A percentile compares a stretch with the other conserved stretches of the same genome.
phyloP scores from a whole-genome alignment of 768 basidiomycete genomes.

The Kwoniella bestiolae region DNA sequence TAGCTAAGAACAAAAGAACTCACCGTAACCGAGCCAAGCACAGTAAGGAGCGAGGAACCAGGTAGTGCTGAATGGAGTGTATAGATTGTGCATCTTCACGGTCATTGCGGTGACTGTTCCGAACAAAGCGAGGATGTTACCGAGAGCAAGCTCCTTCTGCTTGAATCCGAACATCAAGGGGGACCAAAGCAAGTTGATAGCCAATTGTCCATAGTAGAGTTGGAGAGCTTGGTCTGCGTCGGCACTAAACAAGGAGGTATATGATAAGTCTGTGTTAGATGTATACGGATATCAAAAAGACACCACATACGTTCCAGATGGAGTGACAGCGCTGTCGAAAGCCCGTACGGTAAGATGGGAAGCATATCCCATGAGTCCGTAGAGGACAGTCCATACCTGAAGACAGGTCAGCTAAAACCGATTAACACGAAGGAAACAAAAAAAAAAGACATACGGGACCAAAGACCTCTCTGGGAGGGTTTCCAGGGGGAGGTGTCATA shows the following conservation, averaged over 20 bases:
- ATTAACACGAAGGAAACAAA: conserved; percentile 55
- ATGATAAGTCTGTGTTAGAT: not conserved
- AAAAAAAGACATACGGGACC: conserved; percentile 67
- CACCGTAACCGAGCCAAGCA: conserved; percentile 66
- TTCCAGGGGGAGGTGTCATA: conserved; percentile 63
- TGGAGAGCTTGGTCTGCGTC: conserved; percentile 62
- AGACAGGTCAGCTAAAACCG: conserved; percentile 7
- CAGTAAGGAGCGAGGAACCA: conserved; percentile 70
- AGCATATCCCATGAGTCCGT: conserved; percentile 66
- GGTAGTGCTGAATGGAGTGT: conserved; percentile 60
- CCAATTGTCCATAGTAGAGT: conserved; percentile 69
- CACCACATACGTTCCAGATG: conserved; percentile 60
- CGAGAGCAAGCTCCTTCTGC: conserved; percentile 64
- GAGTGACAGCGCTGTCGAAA: conserved; percentile 61
- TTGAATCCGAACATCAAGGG: conserved; percentile 66
- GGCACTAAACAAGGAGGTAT: conserved; percentile 49
- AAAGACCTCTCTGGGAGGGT: conserved; percentile 64
- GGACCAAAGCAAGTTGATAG: conserved; percentile 67
- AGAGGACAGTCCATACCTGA: conserved; percentile 41
- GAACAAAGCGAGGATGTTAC: conserved; percentile 65
- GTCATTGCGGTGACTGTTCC: conserved; percentile 68
- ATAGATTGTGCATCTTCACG: conserved; percentile 63
- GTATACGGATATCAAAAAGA: not conserved
- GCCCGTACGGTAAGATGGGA: conserved; percentile 67
- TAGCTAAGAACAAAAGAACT: conserved; percentile 16